Percentiles rank a stretch among this genome's conserved stretches.
Evolutionary conservation across 495 filamentous ascomycete genomes (phyloP).

Genomic region (Oidiodendron maius): DNA sequence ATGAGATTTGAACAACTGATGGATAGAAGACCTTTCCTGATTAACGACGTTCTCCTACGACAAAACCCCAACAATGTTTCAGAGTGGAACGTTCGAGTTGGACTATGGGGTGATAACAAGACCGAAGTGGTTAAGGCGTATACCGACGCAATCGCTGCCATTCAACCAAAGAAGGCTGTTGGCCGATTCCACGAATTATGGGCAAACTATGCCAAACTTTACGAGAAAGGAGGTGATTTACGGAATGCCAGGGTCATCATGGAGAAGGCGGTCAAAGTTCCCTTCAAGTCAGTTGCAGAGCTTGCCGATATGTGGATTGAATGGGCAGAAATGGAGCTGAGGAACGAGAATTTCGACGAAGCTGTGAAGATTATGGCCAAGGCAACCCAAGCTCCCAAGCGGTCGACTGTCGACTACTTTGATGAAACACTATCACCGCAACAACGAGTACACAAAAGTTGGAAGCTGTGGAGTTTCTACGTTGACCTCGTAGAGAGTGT

Average conservation of each 20-base stretch:
- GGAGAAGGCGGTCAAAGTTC: slow-evolving; percentile 96
- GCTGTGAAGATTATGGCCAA: slow-evolving; percentile 96
- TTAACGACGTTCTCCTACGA: slow-evolving; percentile 91
- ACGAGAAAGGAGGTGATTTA: slow-evolving; percentile 84
- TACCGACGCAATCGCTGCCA: slow-evolving; percentile 85
- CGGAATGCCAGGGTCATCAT: slow-evolving; percentile 83
- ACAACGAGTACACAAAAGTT: slow-evolving; percentile 96
- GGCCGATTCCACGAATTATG: slow-evolving; percentile 93
- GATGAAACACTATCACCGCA: slow-evolving; percentile 92
- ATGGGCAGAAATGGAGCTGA: slow-evolving; percentile 97
- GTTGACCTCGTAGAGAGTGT: slow-evolving; percentile 97
- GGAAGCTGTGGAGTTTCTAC: slow-evolving; percentile 99
- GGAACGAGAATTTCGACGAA: slow-evolving; percentile 91
- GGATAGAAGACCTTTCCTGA: slow-evolving; percentile 92
- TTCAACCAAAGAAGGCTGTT: slow-evolving; percentile 90
- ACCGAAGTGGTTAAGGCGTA: slow-evolving; percentile 90
- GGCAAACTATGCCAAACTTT: slow-evolving; percentile 97
- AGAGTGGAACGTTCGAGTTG: slow-evolving; percentile 96
- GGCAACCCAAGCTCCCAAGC: slow-evolving; percentile 89
- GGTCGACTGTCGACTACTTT: slow-evolving; percentile 95
- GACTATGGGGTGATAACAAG: slow-evolving; percentile 92
- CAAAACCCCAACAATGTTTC: slow-evolving; percentile 96
- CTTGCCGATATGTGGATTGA: slow-evolving; percentile 98
- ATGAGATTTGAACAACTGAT: slow-evolving; percentile 97
- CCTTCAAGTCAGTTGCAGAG: slow-evolving; percentile 91